phyloP scores from a whole-genome alignment of 306 rosid genomes.

The Quercus rubra region DNA sequence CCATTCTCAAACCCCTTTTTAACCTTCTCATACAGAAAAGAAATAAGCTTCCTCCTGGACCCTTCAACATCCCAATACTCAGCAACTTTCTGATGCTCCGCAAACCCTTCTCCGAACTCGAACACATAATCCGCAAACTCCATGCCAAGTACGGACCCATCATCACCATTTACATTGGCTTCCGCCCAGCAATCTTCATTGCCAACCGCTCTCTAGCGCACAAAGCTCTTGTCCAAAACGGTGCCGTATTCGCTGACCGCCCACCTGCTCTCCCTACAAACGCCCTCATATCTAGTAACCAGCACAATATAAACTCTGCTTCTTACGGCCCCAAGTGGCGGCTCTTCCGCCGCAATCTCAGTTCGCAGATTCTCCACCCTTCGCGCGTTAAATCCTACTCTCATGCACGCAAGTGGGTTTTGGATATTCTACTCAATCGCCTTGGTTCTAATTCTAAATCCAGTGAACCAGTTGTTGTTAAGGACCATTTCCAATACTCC shows the following conservation, averaged over 20 bases:
- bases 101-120: background rate
- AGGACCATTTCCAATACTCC: constrained; percentile 11
- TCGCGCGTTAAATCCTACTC: background rate
- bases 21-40: background rate
- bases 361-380: background rate
- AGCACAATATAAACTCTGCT: background rate
- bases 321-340: background rate
- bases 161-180: background rate
- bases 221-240: background rate
- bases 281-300: background rate
- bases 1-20: background rate
- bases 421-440: background rate
- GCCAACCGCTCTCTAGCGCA: background rate
- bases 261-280: background rate
- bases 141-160: background rate
- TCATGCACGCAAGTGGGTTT: background rate
- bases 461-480: background rate
- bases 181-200: background rate
- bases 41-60: background rate
- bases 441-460: background rate
- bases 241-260: background rate
- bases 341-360: background rate
- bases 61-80: background rate
- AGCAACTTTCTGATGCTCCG: background rate
- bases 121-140: background rate